phyloP scores from a whole-genome alignment of 2,329 filamentous ascomycete species.

The Colletotrichum orbiculare region DNA sequence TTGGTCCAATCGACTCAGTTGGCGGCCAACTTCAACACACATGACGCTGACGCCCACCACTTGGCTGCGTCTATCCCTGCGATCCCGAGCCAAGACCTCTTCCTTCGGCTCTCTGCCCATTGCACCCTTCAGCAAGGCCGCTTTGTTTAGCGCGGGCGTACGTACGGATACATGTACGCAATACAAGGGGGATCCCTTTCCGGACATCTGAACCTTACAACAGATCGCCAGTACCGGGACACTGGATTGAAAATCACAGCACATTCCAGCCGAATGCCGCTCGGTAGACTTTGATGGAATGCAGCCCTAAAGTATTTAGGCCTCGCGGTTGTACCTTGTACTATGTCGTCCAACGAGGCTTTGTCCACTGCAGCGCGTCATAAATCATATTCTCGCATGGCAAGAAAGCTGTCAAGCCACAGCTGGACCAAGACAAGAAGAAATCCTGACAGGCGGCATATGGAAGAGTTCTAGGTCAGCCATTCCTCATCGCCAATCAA shows the following conservation, averaged over 20 bases:
- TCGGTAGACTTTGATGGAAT: no score
- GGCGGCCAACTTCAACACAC: no score
- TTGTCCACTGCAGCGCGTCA: no score
- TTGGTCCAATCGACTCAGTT: constrained; percentile 19
- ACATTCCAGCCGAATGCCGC: not conserved
- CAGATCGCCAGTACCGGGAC: constrained; percentile 8
- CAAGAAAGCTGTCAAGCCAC: no score
- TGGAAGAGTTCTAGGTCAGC: not conserved
- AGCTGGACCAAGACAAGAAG: not conserved
- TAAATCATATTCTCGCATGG: no score
- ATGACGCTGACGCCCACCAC: no score
- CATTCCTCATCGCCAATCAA: constrained; percentile 4
- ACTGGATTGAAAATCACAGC: not conserved
- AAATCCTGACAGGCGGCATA: not conserved
- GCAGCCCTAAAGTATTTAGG: no score
- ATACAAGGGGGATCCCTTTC: constrained; percentile 13
- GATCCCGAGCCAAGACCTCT: not conserved
- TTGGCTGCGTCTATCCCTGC: constrained; percentile 21
- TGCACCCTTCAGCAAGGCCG: not conserved
- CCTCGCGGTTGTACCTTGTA: no score
- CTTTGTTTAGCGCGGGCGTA: not conserved
- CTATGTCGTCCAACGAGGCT: no score
- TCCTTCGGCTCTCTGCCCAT: not conserved
- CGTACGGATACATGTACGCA: not conserved
- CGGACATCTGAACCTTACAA: constrained; percentile 15